Evolutionary conservation across 2,329 filamentous ascomycete genomes (phyloP).

Genomic region (Sporothrix euskadiensis): DNA sequence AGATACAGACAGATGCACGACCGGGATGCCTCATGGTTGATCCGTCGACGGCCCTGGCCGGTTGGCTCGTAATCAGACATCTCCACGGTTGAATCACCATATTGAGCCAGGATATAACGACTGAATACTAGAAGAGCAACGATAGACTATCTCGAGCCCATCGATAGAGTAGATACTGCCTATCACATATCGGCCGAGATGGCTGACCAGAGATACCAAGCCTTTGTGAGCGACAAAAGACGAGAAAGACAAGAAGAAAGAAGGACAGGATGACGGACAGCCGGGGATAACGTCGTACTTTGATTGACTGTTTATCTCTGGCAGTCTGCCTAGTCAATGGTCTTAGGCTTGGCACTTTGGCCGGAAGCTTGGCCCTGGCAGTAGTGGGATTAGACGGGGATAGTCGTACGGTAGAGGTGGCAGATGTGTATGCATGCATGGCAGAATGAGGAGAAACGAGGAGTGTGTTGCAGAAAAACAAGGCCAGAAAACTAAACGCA

Average conservation of each 20-base stretch:
- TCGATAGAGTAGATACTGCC: not conserved
- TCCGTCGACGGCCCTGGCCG: not conserved
- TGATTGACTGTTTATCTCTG: not conserved
- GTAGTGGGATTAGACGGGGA: not conserved
- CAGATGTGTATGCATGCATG: not conserved
- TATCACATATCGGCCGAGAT: constrained; percentile 17
- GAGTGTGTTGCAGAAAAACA: not conserved
- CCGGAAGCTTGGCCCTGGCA: not conserved
- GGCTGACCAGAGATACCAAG: not conserved
- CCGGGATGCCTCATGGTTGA: constrained; percentile 2
- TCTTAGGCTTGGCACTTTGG: not conserved
- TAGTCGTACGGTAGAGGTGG: not conserved
- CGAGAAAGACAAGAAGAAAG: too few species aligned
- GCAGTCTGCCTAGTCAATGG: not conserved
- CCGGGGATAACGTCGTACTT: not conserved
- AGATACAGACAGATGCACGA: not conserved
- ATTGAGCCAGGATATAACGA: not conserved
- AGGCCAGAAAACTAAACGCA: too few species aligned
- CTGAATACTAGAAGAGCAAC: not conserved
- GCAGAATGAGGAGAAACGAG: not conserved
- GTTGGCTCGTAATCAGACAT: not conserved
- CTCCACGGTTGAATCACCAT: not conserved
- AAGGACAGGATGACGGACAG: not conserved
- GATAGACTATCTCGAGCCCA: not conserved
- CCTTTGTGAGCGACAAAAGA: too few species aligned